Percentiles rank a stretch among this genome's conserved stretches.
These are phyloP conservation scores for Penstemon barbatus DNA, from an alignment of 257 asterid genomes.

Conservation along the genomic window DNA sequence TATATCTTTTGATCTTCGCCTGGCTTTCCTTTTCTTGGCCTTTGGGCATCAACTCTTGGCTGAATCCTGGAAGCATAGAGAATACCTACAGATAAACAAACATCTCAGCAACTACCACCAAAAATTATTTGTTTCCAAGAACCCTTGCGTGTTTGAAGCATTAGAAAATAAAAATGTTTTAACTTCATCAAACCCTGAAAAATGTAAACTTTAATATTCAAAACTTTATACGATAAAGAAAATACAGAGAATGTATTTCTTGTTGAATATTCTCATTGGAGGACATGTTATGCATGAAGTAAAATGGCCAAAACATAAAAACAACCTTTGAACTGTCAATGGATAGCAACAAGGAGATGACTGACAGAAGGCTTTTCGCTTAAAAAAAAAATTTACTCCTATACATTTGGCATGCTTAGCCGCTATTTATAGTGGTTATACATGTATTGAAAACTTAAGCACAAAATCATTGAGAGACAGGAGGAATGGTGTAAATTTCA, in stretches of 20 bases:
- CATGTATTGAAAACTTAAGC: neutral
- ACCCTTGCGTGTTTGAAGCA: neutral
- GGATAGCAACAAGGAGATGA: no score
- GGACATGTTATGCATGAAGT: constrained; percentile 1
- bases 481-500: constrained; percentile 1
- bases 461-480: neutral
- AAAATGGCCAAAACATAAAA: no score
- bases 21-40: constrained; percentile 94
- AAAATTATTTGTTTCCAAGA: neutral
- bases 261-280: neutral
- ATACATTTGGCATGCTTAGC: no score
- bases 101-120: neutral
- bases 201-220: neutral
- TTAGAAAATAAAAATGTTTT: neutral
- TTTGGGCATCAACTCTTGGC: constrained; percentile 90
- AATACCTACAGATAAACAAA: constrained; percentile 56
- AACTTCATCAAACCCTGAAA: neutral
- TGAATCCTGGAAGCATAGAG: constrained; percentile 96
- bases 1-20: constrained; percentile 81
- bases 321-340: no score
- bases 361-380: constrained; percentile 3
- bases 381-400: neutral
- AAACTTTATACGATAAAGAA: neutral
- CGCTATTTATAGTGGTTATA: neutral
- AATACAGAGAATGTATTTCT: neutral